These are phyloP conservation scores for Lachancea waltii DNA, from an alignment of 805 yeast genomes.

Conservation along the genomic window DNA sequence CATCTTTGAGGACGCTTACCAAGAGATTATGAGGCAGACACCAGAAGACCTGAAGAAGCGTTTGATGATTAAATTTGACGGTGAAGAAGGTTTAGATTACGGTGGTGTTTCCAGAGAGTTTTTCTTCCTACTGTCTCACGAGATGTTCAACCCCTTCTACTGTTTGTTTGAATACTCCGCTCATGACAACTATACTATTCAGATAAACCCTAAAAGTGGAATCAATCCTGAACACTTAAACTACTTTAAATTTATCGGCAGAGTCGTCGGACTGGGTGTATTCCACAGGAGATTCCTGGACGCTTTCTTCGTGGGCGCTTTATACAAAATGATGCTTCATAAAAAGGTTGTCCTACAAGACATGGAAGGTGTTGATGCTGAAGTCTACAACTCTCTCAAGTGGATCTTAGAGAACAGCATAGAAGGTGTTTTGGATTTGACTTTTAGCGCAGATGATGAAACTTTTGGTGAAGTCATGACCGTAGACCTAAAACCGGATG, in stretches of 20 bases:
- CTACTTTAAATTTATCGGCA: constrained; percentile 95
- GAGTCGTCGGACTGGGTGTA: constrained; percentile 96
- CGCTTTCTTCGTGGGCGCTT: constrained; percentile 96
- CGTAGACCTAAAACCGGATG: constrained; percentile 84
- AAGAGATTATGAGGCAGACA: constrained; percentile 97
- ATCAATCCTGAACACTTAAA: constrained; percentile 97
- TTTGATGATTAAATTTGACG: constrained; percentile 96
- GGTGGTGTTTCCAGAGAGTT: constrained; percentile 99
- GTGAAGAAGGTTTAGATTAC: constrained; percentile 98
- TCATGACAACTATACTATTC: constrained; percentile 95
- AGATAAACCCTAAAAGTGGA: constrained; percentile 94
- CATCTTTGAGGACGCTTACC: constrained; percentile 95
- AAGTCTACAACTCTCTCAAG: constrained; percentile 85
- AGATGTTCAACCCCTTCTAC: constrained; percentile 97
- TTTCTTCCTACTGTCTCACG: constrained; percentile 92
- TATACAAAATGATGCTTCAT: constrained; percentile 94
- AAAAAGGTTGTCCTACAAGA: constrained; percentile 93
- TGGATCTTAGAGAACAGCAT: constrained; percentile 97
- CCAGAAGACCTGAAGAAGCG: constrained; percentile 98
- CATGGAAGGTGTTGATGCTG: constrained; percentile 98
- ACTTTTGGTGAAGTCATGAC: constrained; percentile 89
- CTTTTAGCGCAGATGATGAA: constrained; percentile 87
- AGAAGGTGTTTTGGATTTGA: constrained; percentile 76
- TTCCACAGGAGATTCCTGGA: constrained; percentile 97
- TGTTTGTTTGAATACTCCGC: constrained; percentile 97